phyloP scores from a whole-genome alignment of 768 basidiomycete species.

The Amanita muscaria region DNA sequence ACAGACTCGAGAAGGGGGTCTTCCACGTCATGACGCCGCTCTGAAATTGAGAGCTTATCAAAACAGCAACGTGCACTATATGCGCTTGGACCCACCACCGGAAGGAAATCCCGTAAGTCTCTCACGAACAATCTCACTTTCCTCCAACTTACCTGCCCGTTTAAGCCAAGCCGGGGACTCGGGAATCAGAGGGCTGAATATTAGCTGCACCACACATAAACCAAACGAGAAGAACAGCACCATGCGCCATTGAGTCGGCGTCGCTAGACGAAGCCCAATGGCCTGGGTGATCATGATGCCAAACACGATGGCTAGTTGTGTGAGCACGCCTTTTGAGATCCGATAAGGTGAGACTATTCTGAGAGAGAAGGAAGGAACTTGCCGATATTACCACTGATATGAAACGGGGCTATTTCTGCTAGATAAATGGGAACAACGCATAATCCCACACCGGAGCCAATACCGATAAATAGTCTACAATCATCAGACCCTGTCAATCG shows the following conservation, averaged over 20 bases:
- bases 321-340: conserved; percentile 54
- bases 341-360: neutral
- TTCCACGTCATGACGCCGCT: conserved; percentile 17
- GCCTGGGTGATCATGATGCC: conserved; percentile 84
- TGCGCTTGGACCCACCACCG: conserved; percentile 19
- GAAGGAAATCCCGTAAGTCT: conserved; percentile 45
- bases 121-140: conserved; percentile 36
- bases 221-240: conserved; percentile 57
- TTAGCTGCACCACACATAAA: conserved; percentile 48
- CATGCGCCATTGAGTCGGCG: conserved; percentile 61
- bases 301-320: conserved; percentile 75
- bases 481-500: neutral
- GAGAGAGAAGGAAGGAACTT: conserved; percentile 13
- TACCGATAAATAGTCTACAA: conserved; percentile 53
- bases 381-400: conserved; percentile 72
- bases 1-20: conserved; percentile 26
- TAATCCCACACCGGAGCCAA: conserved; percentile 63
- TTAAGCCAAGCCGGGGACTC: conserved; percentile 70
- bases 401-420: conserved; percentile 74
- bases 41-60: conserved; percentile 2
- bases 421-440: conserved; percentile 81
- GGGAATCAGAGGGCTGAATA: conserved; percentile 43
- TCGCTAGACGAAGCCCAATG: conserved; percentile 63
- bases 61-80: neutral
- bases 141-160: conserved; percentile 38